phyloP scores from a whole-genome alignment of 192 early-diverging fungal species.

The Coemansia sp. region DNA sequence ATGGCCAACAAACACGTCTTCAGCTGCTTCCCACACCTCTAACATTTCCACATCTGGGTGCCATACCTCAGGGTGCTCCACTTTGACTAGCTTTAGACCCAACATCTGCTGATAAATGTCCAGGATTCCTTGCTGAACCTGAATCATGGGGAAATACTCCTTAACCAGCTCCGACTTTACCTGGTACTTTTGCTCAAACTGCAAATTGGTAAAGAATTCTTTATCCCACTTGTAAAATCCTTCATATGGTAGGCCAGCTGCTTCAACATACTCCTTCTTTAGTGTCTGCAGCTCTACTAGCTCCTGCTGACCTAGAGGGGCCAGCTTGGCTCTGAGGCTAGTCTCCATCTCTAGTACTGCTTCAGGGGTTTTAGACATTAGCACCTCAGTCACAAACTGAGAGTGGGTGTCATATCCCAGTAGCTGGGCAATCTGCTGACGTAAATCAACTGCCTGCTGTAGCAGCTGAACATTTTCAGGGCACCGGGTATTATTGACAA shows the following conservation, averaged over 20 bases:
- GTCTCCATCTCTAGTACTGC: constrained; percentile 64
- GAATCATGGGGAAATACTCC: constrained; percentile 69
- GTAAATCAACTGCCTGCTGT: constrained; percentile 56
- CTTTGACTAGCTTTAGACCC: constrained; percentile 62
- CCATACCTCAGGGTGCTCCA: constrained; percentile 61
- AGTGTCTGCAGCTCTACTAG: constrained; percentile 56
- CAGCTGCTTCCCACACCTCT: constrained; percentile 69
- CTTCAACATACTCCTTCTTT: constrained; percentile 57
- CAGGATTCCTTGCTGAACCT: constrained; percentile 64
- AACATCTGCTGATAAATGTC: constrained; percentile 74
- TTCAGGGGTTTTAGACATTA: constrained; percentile 75
- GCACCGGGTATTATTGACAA: constrained; percentile 57
- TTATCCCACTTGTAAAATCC: constrained; percentile 73
- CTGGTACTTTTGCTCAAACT: constrained; percentile 69
- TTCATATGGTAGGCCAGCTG: constrained; percentile 53
- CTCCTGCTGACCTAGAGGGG: constrained; percentile 58
- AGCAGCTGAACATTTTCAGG: constrained; percentile 58
- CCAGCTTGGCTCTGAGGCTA: constrained; percentile 57
- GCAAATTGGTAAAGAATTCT: constrained; percentile 66
- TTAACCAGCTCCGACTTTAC: constrained; percentile 76
- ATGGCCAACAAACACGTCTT: constrained; percentile 60
- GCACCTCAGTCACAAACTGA: constrained; percentile 66
- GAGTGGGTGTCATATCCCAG: constrained; percentile 72
- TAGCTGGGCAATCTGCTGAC: constrained; percentile 55
- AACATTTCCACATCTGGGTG: constrained; percentile 75